Base-by-base conservation (phyloP, 352 stramenopile species). In the Paralagenidium karlingii region DNA sequence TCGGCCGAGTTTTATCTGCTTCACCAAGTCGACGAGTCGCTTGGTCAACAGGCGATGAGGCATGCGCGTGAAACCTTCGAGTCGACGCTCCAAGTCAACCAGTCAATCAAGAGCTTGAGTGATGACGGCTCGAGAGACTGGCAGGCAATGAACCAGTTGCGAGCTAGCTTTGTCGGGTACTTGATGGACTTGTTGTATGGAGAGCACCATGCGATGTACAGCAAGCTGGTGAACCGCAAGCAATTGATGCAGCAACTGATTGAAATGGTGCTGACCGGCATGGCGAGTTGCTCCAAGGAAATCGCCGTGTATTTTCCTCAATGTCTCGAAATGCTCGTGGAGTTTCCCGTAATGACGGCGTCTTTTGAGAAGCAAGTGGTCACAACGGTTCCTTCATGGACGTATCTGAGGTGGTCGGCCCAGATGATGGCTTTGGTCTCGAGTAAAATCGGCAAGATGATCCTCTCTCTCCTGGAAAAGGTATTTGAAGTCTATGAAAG, bases 111-210 rank as follows among this genome's bases (percentile, higher is more conserved):
- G n/a, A n/a, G n/a, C n/a, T n/a, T n/a, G n/a, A n/a, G n/a, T n/a
- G n/a, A n/a, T n/a, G n/a, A n/a, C n/a, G n/a, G n/a, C n/a, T n/a
- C n/a, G n/a, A 31, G 26, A 43, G 8, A 30, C 43, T 3, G 15
- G 19, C 11, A 43, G 34, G 33, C 43, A 49, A 16, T 13, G 38
- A 4, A 13, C 22, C 6, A n/a, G n/a, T n/a, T n/a, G n/a, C n/a
- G n/a, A n/a, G n/a, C n/a, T n/a, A n/a, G n/a, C n/a, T 90, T 83
- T 32, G 75, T 87, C 10, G 58, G 80, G 30, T 90, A 84, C 49
- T 45, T 90, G 19, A 57, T 74, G 10, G 67, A 82, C 20, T 41
- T 83, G 11, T 43, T 87, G 9, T 78, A 68, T 34, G 69, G 62
- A 8, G 39, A 40, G 13, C 48, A 55, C n/a, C 37, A 42, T 9